Base-by-base conservation (phyloP, 1,139 yeast species). In the Yamadazyma aaseri region DNA sequence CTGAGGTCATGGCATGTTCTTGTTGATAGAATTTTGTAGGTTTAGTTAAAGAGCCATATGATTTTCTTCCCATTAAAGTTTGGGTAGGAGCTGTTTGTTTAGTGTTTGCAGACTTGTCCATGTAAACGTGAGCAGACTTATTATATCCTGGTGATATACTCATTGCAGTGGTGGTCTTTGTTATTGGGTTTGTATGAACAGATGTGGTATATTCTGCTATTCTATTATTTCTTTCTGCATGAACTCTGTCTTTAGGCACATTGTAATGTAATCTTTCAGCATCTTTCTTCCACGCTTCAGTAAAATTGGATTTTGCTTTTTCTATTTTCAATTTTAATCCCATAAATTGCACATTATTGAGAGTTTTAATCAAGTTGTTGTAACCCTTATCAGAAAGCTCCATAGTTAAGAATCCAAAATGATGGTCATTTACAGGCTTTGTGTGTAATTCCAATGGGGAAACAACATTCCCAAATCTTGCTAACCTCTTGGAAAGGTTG, bases 311-410 rank as follows among this genome's bases (percentile, higher is more conserved):
- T 31, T 61, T 65, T 15, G 82, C 81, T 29, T 49, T 51, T 28
- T 71, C 76, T 5, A 90, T 61, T 1, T 66, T 63, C 26, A 90
- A 60, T 40, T 73, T 77, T 32, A 81, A 69, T 1, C 95, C 96
- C 72, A 85, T 86, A 56, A 73, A 90, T 26, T 72, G 71, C 1
- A 82, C 75, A 15, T 90, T 94, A 53, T 86, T 73, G 41, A 86
- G 71, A 1, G 83, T 64, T 5, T 62, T 55, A 40, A 73, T 72
- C 39, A 90, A 59, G 30, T 73, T 72, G 1, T 59, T 63, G 39
- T 66, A 72, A 18, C 67, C 58, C 12, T 63, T 61, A 6, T 68
- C 63, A 0, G 70, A 60, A n/a, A 81, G 56, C 8, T 66, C 60
- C 55, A 90, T 59, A 8, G 83, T 78, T 2, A 85, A 56, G 48